phyloP scores from a whole-genome alignment of 805 yeast species.

The Candida andamanensis region DNA sequence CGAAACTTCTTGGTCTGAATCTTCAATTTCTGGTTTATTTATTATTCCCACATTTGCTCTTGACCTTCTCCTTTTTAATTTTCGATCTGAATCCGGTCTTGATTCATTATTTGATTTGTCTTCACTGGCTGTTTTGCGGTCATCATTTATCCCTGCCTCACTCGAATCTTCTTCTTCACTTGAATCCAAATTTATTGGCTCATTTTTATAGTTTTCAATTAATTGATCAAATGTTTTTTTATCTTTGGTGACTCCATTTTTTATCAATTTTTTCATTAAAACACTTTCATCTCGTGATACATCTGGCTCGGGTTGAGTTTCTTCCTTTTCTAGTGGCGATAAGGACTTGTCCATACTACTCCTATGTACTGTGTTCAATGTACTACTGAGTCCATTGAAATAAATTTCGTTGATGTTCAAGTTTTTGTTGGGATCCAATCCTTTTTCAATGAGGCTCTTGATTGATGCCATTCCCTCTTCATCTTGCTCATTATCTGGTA shows the following conservation, averaged over 20 bases:
- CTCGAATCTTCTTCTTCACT: conserved; percentile 16
- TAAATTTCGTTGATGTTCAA: conserved; percentile 33
- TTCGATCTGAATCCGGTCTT: conserved; percentile 3
- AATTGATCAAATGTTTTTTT: conserved; percentile 9
- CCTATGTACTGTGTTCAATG: conserved; percentile 23
- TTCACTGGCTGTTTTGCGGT: too few species aligned
- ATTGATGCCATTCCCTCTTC: conserved; percentile 42
- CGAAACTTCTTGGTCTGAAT: too few species aligned
- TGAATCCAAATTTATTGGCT: conserved; percentile 29
- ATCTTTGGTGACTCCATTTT: conserved; percentile 27
- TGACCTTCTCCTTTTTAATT: conserved; percentile 11
- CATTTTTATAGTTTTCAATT: conserved; percentile 7
- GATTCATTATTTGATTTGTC: too few species aligned
- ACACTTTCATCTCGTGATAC: conserved; percentile 21
- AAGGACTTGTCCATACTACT: conserved; percentile 9
- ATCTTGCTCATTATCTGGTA: conserved; percentile 54
- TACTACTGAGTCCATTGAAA: conserved; percentile 27
- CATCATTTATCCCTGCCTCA: conserved; percentile 21
- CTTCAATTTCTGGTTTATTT: conserved; percentile 3
- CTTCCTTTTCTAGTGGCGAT: conserved; percentile 12
- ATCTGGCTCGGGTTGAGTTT: conserved; percentile 5
- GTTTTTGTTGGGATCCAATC: conserved; percentile 39
- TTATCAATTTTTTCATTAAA: conserved; percentile 33
- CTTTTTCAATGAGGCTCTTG: conserved; percentile 26
- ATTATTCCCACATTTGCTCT: conserved; percentile 13